Evolutionary conservation across 169 alveolate genomes (phyloP).

Genomic region (Plasmodium cynomolgi): DNA sequence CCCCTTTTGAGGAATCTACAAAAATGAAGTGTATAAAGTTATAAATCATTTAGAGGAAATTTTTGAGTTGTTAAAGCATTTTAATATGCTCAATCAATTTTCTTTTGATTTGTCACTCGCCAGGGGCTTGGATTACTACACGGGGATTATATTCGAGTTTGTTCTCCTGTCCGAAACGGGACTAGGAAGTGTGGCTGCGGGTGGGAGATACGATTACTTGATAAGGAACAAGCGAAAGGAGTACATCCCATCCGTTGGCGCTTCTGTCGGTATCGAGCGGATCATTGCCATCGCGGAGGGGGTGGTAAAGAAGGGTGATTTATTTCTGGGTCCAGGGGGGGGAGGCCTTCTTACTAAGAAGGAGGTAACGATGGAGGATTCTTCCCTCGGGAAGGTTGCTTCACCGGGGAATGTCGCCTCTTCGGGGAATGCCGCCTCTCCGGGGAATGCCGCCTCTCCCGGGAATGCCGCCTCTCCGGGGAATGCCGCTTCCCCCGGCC

Average conservation of each 20-base stretch:
- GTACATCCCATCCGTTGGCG: slow-evolving; percentile 95
- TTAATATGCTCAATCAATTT: slow-evolving; percentile 76
- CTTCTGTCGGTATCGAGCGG: slow-evolving; percentile 96
- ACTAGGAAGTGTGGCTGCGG: slow-evolving; percentile 98
- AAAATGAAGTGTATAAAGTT: slow-evolving; percentile 56
- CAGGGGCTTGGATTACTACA: slow-evolving; percentile 97
- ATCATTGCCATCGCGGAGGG: slow-evolving; percentile 87
- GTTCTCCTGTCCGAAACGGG: slow-evolving; percentile 87
- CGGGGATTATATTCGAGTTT: slow-evolving; percentile 97
- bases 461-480: neutral
- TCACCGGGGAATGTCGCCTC: neutral
- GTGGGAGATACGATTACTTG: slow-evolving; percentile 97
- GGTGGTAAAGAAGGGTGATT: slow-evolving; percentile 28
- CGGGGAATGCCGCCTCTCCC: too few species aligned
- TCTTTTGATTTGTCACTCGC: slow-evolving; percentile 94
- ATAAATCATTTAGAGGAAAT: slow-evolving; percentile 78
- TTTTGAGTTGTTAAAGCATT: slow-evolving; percentile 61
- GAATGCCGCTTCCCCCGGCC: slow-evolving; percentile 27
- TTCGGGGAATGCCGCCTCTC: too few species aligned
- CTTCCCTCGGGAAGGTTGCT: slow-evolving; percentile 6
- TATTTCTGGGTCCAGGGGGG: slow-evolving; percentile 7
- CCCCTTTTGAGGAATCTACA: slow-evolving; percentile 67
- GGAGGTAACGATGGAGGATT: neutral
- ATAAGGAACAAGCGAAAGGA: slow-evolving; percentile 93
- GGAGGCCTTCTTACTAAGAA: neutral